These are phyloP conservation scores for Coniosporium tulheliwenetii DNA, from an alignment of 2,329 filamentous ascomycete genomes.

Conservation along the genomic window DNA sequence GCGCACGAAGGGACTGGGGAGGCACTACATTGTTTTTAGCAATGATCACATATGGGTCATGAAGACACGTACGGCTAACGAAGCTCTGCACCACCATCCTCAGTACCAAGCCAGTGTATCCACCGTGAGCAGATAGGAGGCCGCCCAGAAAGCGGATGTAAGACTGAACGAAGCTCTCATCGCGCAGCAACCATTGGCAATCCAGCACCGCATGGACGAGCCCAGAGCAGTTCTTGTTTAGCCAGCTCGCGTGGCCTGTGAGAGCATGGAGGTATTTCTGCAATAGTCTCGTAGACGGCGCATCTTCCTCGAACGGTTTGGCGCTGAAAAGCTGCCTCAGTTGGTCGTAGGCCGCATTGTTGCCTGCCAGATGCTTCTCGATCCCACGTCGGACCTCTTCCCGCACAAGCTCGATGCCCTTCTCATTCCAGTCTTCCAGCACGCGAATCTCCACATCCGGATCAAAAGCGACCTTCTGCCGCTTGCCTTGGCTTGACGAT, in stretches of 20 bases:
- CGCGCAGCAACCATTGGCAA: conserved; percentile 45
- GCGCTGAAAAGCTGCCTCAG: conserved; percentile 36
- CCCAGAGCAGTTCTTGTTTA: conserved; percentile 40
- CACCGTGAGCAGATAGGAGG: conserved; percentile 68
- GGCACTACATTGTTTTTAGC: conserved; percentile 31
- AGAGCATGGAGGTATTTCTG: conserved; percentile 45
- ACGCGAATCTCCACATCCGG: conserved; percentile 30
- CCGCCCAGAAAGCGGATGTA: conserved; percentile 42
- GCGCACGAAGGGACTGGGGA: conserved; percentile 35
- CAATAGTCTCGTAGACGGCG: conserved; percentile 35
- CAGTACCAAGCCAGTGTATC: conserved; percentile 59
- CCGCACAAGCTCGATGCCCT: conserved; percentile 40
- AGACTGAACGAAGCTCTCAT: conserved; percentile 40
- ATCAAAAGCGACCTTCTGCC: conserved; percentile 31
- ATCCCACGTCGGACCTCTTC: conserved; percentile 46
- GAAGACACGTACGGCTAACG: conserved; percentile 33
- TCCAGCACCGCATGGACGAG: conserved; percentile 42
- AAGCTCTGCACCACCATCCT: conserved; percentile 72
- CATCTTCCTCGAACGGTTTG: conserved; percentile 30
- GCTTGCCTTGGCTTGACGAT: conserved; percentile 23
- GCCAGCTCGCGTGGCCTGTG: conserved; percentile 36
- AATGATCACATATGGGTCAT: conserved; percentile 3
- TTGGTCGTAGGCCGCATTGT: conserved; percentile 40
- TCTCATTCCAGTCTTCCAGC: conserved; percentile 30
- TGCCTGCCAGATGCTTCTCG: conserved; percentile 34